These are phyloP conservation scores for Kodamaea ohmeri DNA, from an alignment of 1,139 yeast genomes.

Conservation along the genomic window DNA sequence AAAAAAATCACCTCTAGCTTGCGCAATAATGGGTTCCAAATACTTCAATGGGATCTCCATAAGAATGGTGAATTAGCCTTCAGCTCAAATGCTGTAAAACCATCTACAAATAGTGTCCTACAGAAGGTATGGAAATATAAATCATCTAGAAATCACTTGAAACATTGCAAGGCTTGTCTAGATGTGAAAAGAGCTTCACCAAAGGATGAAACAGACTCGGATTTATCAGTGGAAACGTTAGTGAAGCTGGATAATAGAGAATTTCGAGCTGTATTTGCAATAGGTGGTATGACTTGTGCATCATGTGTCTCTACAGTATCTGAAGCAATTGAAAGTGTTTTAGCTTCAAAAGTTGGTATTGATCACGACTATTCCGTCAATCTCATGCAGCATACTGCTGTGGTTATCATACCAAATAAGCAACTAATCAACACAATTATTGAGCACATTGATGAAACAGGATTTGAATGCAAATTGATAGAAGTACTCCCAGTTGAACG, in stretches of 20 bases:
- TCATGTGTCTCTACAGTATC: conserved; percentile 52
- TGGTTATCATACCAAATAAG: conserved; percentile 49
- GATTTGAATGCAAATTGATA: conserved; percentile 55
- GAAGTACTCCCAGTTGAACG: conserved; percentile 60
- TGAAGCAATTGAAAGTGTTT: conserved; percentile 36
- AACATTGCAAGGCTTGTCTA: conserved; percentile 34
- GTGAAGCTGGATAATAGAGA: conserved; percentile 29
- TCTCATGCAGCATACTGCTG: conserved; percentile 41
- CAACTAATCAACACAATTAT: conserved; percentile 51
- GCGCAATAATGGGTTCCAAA: conserved; percentile 30
- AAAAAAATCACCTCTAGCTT: conserved; percentile 27
- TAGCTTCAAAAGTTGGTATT: conserved; percentile 19
- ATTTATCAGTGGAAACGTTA: conserved; percentile 24
- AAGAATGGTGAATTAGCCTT: conserved; percentile 18
- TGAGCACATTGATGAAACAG: conserved; percentile 48
- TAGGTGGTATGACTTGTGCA: conserved; percentile 68
- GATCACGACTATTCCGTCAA: conserved; percentile 41
- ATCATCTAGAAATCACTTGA: conserved; percentile 25
- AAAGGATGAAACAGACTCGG: conserved; percentile 5
- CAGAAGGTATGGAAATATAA: conserved; percentile 5
- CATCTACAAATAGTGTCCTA: not conserved
- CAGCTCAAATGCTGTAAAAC: conserved; percentile 13
- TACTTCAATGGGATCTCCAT: conserved; percentile 33
- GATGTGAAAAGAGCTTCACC: conserved; percentile 12
- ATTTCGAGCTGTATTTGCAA: conserved; percentile 50